Evolutionary conservation across 2,329 filamentous ascomycete genomes (phyloP), one percentile per base, ranked within the genome.

Genomic region (Fusarium transvaalense): DNA sequence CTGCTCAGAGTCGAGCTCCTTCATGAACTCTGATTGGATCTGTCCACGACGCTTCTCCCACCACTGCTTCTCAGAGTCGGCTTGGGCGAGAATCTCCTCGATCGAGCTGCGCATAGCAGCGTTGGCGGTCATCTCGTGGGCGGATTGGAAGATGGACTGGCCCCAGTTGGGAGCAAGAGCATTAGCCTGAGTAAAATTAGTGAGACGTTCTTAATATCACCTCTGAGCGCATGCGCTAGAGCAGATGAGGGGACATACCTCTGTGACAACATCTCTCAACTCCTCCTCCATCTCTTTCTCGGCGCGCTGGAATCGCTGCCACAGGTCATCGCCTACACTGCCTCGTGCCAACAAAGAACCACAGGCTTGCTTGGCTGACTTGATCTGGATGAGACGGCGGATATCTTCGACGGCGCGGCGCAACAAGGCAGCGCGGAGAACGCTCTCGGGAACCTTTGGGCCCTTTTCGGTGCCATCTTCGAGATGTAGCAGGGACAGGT

Each of bases 211-310:
- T 25, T 17, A 19, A 15, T 13, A 37, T 8, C n/a, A 17, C 34
- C 21, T 46, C 14, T 14, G 3, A 31, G n/a, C 10, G 12, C 31
- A 47, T 43, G 31, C 38, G n/a, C 29, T 48, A 25, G 23, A 34
- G 29, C 34, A 29, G 14, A 15, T 12, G 32, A 47, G 15, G 13
- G 10, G 12, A 17, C 23, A 62, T 79, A 97, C 94, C 89, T 98
- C 95, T 74, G 90, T 88, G 34, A 98, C 94, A 25, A 98, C 95
- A 80, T 99, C 96, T 74, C 93, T 89, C 65, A 99, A 85, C 82
- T 99, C 96, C 71, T 94, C 93, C 82, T 99, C 94, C 85, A 98
- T 97, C 82, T 99, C 96, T 83, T 97, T 94, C 86, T 99, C 96
- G 1, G 95, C 96, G 51, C 93, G 88, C 80, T 90, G 82, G 80